These are phyloP conservation scores for Stromatinia cepivora DNA, from an alignment of 2,329 filamentous ascomycete species.

Conservation along the genomic window DNA sequence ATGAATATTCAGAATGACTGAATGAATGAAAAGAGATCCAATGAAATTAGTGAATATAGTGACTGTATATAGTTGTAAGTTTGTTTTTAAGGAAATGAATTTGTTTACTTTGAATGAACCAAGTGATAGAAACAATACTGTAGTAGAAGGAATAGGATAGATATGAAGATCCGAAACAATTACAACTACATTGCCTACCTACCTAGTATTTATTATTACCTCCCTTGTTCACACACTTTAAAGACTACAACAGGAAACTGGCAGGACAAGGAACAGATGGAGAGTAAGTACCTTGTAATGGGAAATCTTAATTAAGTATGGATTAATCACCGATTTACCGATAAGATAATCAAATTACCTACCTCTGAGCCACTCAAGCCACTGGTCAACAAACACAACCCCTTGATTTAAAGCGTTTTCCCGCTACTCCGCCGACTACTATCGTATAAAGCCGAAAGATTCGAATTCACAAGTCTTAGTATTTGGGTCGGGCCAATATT, in stretches of 20 bases:
- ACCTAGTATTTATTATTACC: not conserved
- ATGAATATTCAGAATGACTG: not conserved
- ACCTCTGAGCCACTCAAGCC: not conserved
- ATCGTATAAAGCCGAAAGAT: too few species aligned
- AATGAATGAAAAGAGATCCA: not conserved
- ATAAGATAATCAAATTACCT: too few species aligned
- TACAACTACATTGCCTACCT: not conserved
- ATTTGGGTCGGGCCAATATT: too few species aligned
- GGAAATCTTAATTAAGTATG: constrained; percentile 2
- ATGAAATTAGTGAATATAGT: constrained; percentile 8
- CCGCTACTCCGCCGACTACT: not conserved
- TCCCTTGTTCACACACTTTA: not conserved
- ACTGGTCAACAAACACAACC: not conserved
- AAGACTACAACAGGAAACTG: not conserved
- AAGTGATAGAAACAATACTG: not conserved
- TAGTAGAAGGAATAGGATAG: not conserved
- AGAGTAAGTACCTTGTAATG: not conserved
- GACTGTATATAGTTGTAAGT: not conserved
- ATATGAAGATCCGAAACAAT: not conserved
- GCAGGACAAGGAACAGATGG: not conserved
- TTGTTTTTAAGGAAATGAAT: not conserved
- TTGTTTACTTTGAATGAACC: not conserved
- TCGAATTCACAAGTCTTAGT: too few species aligned
- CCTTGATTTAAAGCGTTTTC: constrained; percentile 7
- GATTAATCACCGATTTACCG: constrained; percentile 8